Conservation (phyloP, 306 rosid species). For the Arachis hypogaea region DNA sequence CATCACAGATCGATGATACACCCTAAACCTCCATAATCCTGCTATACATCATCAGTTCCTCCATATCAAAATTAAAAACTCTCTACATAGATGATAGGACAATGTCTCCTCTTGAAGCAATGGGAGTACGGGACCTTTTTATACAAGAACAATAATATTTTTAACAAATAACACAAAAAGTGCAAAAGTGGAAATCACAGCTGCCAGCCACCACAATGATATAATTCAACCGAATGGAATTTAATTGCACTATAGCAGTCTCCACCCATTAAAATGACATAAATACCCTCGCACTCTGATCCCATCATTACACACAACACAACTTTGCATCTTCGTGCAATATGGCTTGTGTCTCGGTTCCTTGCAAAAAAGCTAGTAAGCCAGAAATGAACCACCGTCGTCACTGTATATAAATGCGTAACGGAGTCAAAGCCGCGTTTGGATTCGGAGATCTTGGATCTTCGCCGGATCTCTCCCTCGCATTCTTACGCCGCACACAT, state of each 20-base stretch:
- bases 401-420: neutral
- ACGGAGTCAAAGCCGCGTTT: conserved; percentile 1
- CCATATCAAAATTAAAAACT: too few species aligned
- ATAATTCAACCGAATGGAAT: neutral
- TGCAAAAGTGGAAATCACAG: neutral
- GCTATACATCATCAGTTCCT: too few species aligned
- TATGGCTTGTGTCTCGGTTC: neutral
- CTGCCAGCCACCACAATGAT: neutral
- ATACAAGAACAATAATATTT: too few species aligned
- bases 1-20: too few species aligned
- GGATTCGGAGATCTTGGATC: conserved; percentile 7
- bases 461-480: neutral
- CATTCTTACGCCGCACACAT: neutral
- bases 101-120: too few species aligned
- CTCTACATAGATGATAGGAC: too few species aligned
- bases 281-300: neutral
- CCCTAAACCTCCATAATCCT: too few species aligned
- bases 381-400: neutral
- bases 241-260: neutral
- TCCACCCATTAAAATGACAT: neutral
- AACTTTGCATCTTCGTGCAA: neutral
- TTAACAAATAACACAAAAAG: neutral
- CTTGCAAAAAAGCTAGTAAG: neutral
- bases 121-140: too few species aligned
- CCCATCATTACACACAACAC: neutral